Evolutionary conservation across 257 asterid genomes (phyloP).

Genomic region (Solanum corneliomulleri): DNA sequence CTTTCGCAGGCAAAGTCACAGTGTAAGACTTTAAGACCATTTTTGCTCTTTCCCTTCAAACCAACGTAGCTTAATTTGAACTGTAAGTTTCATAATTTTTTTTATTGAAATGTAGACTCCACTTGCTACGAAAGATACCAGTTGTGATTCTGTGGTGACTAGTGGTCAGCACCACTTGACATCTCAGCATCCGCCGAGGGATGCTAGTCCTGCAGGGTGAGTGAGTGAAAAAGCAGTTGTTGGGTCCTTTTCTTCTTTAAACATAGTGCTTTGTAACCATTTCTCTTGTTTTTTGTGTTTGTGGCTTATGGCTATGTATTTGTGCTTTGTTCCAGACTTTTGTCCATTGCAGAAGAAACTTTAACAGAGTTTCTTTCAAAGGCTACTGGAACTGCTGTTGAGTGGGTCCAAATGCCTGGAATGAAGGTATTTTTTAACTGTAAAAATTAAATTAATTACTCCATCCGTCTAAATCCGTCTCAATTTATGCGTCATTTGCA

Average conservation of each 20-base stretch:
- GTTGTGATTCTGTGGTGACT: slow-evolving; percentile 89
- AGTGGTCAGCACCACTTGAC: slow-evolving; percentile 78
- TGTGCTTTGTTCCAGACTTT: slow-evolving; percentile 45
- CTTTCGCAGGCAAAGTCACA: slow-evolving; percentile 50
- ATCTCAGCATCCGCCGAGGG: slow-evolving; percentile 89
- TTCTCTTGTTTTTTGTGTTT: slow-evolving; percentile 22
- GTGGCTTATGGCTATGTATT: slow-evolving; percentile 10
- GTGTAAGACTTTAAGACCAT: slow-evolving; percentile 16
- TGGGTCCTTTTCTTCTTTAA: slow-evolving; percentile 40
- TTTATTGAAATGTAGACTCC: slow-evolving; percentile 29
- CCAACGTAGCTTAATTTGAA: background rate
- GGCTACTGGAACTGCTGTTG: slow-evolving; percentile 98
- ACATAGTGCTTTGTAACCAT: slow-evolving; percentile 15
- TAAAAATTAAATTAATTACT: background rate
- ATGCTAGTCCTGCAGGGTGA: slow-evolving; percentile 99
- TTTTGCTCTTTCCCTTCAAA: background rate
- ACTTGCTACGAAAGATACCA: slow-evolving; percentile 69
- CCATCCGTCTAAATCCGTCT: background rate
- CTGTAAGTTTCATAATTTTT: background rate
- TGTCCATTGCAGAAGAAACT: slow-evolving; percentile 97
- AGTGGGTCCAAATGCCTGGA: slow-evolving; percentile 99
- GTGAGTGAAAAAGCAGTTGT: slow-evolving; percentile 43
- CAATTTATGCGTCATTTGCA: background rate
- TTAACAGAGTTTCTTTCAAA: slow-evolving; percentile 90
- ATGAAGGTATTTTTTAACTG: slow-evolving; percentile 55